A percentile compares a stretch with the other conserved stretches of the same genome.
Evolutionary conservation across 495 filamentous ascomycete genomes (phyloP).

Genomic region (Daldinia loculata): DNA sequence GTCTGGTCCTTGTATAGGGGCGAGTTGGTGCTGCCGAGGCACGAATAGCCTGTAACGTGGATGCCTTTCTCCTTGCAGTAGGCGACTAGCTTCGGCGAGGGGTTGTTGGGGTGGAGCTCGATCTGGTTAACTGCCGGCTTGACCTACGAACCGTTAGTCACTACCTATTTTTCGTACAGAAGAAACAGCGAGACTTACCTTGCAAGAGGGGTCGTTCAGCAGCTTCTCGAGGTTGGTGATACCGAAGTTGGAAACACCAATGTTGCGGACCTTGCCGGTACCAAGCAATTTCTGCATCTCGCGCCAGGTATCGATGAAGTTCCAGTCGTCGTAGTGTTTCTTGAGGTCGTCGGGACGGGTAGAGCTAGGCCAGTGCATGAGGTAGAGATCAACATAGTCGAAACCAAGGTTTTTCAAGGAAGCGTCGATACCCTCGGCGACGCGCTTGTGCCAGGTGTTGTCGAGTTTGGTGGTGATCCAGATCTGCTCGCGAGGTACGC

Average conservation of each 20-base stretch:
- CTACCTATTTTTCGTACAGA: slow-evolving; percentile 62
- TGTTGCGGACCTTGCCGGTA: slow-evolving; percentile 82
- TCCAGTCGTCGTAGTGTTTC: slow-evolving; percentile 67
- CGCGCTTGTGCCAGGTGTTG: slow-evolving; percentile 78
- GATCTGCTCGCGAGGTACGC: slow-evolving; percentile 81
- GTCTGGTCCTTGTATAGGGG: slow-evolving; percentile 68
- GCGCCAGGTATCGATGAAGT: slow-evolving; percentile 84
- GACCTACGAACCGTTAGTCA: slow-evolving; percentile 57
- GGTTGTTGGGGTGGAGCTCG: slow-evolving; percentile 87
- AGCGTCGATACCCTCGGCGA: slow-evolving; percentile 70
- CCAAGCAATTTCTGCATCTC: slow-evolving; percentile 83
- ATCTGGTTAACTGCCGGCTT: slow-evolving; percentile 90
- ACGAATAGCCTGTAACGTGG: slow-evolving; percentile 73
- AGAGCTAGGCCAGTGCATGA: slow-evolving; percentile 82
- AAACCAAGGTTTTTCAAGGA: slow-evolving; percentile 74
- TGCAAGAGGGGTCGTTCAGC: slow-evolving; percentile 64
- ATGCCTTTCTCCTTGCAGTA: slow-evolving; percentile 75
- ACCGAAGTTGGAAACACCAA: slow-evolving; percentile 83
- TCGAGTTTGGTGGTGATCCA: slow-evolving; percentile 91
- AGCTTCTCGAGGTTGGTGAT: slow-evolving; percentile 72
- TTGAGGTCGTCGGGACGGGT: slow-evolving; percentile 53
- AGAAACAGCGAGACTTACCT: slow-evolving; percentile 64
- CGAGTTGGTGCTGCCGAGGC: slow-evolving; percentile 65
- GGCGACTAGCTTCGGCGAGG: slow-evolving; percentile 78
- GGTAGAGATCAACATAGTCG: slow-evolving; percentile 85